Evolutionary conservation across 768 basidiomycete genomes (phyloP).

Genomic region (Mycena rebaudengoi): DNA sequence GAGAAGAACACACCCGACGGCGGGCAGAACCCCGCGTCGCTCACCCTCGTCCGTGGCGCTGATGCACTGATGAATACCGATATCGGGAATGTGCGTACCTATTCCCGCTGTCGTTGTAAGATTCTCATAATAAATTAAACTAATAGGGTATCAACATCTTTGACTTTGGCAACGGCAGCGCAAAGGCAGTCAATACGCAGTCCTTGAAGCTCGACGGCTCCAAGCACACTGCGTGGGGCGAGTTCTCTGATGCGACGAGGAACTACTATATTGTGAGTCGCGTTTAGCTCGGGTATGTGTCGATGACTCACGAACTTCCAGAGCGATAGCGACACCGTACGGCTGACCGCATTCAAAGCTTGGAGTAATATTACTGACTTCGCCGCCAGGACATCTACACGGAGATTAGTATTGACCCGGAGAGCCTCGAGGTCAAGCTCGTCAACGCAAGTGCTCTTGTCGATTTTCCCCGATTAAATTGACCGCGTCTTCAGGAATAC

Average conservation of each 20-base stretch:
- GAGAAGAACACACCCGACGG: constrained; percentile 35
- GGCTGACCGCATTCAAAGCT: neutral
- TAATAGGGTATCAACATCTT: constrained; percentile 23
- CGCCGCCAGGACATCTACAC: constrained; percentile 25
- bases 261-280: constrained; percentile 35
- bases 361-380: neutral
- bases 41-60: constrained; percentile 28
- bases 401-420: constrained; percentile 31
- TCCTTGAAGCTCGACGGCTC: constrained; percentile 18
- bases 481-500: constrained; percentile 18
- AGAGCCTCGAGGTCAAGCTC: constrained; percentile 9
- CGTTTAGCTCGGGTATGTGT: neutral
- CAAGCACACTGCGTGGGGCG: constrained; percentile 32
- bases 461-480: neutral
- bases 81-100: too few species aligned
- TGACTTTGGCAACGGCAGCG: constrained; percentile 18
- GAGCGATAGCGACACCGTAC: constrained; percentile 16
- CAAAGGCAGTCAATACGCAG: constrained; percentile 6
- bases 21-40: constrained; percentile 42
- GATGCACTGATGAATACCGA: constrained; percentile 26
- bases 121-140: too few species aligned
- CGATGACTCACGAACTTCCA: neutral
- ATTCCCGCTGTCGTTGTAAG: too few species aligned
- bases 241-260: constrained; percentile 30
- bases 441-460: constrained; percentile 8